Conservation (phyloP, 441 rosid genomes). For the Adansonia gregorii region DNA sequence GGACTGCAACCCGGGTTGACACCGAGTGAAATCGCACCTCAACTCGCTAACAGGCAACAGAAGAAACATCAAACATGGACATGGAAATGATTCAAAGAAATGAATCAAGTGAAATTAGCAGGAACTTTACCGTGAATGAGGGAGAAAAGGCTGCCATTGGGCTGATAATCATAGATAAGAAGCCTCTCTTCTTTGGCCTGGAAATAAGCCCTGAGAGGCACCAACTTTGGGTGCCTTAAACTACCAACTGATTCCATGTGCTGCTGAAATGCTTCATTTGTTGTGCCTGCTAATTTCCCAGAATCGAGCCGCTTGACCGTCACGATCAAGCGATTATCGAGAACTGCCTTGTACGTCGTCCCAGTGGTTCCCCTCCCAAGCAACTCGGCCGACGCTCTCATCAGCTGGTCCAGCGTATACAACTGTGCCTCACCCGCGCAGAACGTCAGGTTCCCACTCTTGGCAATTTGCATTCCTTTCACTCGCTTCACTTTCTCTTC, state of each 20-base stretch:
- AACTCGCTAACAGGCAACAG: background rate
- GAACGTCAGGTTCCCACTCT: conserved; percentile 70
- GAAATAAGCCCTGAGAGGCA: conserved; percentile 74
- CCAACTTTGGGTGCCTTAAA: conserved; percentile 81
- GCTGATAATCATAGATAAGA: conserved; percentile 76
- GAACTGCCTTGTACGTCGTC: conserved; percentile 85
- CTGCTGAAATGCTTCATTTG: conserved; percentile 61
- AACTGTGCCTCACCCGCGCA: conserved; percentile 65
- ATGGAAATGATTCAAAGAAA: background rate
- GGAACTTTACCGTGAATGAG: conserved; percentile 66
- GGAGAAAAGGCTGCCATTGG: conserved; percentile 84
- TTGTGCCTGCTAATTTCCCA: conserved; percentile 56
- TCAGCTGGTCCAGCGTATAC: conserved; percentile 85
- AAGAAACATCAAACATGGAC: no score
- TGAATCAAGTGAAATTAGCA: background rate
- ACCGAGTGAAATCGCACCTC: conserved; percentile 14
- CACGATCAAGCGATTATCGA: conserved; percentile 80
- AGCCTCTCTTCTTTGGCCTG: conserved; percentile 87
- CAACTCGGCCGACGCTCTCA: conserved; percentile 93
- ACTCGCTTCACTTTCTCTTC: conserved; percentile 69
- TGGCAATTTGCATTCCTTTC: conserved; percentile 54
- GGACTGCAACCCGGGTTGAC: background rate
- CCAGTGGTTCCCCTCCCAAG: conserved; percentile 84
- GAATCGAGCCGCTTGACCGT: conserved; percentile 86
- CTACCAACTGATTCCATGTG: conserved; percentile 89